phyloP scores from a whole-genome alignment of 1,284 basidiomycete genomes.

The Trichosporon sp. region DNA sequence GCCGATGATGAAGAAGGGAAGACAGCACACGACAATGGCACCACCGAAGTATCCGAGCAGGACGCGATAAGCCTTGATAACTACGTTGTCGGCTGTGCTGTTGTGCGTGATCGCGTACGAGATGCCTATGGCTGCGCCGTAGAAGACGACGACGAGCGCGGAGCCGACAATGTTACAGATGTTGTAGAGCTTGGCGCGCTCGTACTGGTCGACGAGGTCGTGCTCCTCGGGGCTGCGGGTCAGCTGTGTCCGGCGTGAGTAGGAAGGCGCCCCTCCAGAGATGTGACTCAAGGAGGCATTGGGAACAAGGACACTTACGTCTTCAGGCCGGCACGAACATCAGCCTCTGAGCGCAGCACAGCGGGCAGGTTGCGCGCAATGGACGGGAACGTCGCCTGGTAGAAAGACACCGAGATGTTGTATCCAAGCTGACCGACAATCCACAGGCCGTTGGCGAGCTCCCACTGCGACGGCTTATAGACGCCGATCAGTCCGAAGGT shows the following conservation, averaged over 20 bases:
- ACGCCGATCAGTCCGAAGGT: slow-evolving; percentile 30
- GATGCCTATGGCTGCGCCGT: slow-evolving; percentile 24
- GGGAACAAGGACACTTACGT: slow-evolving; percentile 21
- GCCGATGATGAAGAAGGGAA: slow-evolving; percentile 30
- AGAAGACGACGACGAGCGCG: slow-evolving; percentile 28
- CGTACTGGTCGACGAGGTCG: slow-evolving; percentile 27
- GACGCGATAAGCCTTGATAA: slow-evolving; percentile 25
- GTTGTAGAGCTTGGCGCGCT: slow-evolving; percentile 34
- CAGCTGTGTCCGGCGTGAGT: too few relatives aligned
- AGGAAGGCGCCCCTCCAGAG: too few relatives aligned
- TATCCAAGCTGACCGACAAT: slow-evolving; percentile 25
- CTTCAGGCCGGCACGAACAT: slow-evolving; percentile 26
- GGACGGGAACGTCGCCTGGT: slow-evolving; percentile 31
- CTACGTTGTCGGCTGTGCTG: slow-evolving; percentile 6
- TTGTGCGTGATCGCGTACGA: slow-evolving; percentile 25
- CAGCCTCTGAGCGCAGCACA: slow-evolving; percentile 30
- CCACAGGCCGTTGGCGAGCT: slow-evolving; percentile 29
- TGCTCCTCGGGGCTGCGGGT: slow-evolving; percentile 31
- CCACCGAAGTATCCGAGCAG: slow-evolving; percentile 31
- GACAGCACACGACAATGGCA: slow-evolving; percentile 23
- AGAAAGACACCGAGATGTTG: slow-evolving; percentile 31
- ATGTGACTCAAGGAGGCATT: too few relatives aligned
- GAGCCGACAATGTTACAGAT: slow-evolving; percentile 22
- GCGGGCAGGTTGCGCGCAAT: slow-evolving; percentile 32
- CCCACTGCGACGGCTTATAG: slow-evolving; percentile 28